Evolutionary conservation across 1,284 basidiomycete species (phyloP), one percentile per base, ranked within the genome.

Genomic region (Fistulina hepatica): DNA sequence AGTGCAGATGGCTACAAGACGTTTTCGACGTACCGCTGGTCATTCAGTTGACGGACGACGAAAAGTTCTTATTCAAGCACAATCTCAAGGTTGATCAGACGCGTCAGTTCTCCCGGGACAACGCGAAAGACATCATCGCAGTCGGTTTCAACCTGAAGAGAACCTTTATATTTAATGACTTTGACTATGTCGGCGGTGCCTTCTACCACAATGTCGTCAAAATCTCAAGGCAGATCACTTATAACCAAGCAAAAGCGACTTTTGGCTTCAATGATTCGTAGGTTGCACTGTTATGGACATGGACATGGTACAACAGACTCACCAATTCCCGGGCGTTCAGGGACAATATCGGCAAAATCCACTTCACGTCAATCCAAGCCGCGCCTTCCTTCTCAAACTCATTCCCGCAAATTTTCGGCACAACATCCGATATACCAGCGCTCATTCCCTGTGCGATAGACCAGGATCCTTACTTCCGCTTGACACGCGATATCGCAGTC

Each of bases 401-500:
- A 17, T 98, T 98, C 70, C 94, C 95, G 8, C 90, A 98, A 49
- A 98, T 99, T 53, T 99, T 93, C 53, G 93, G 93, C 45, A 69
- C 75, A 8, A 68, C 67, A 37, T 76, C 78, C 43, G 85, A 92
- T 59, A 76, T 97, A 36, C 93, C 94, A 1, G 88, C 81, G 54
- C 69, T 99, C 28, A 98, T 98, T 51, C 95, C 95, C 2, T 98
- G 94, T 55, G 95, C 95, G 11, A 98, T 99, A 54, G 95, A 99
- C 60, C 95, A 99, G 55, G 83, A 88, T 54, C 83, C 83, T 4
- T 95, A 97, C 69, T 99, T 98, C 76, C 90, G 95, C 39, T 72
- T 97, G 40, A 97, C 94, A 30, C 81, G 95, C 34, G 95, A 98
- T 57, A 88, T 92, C 19, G 95, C 95, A 5, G 74, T 73, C 48